A percentile compares a stretch with the other conserved stretches of the same genome.
phyloP scores from a whole-genome alignment of 2,329 filamentous ascomycete genomes.

The Cordyceps javanica region DNA sequence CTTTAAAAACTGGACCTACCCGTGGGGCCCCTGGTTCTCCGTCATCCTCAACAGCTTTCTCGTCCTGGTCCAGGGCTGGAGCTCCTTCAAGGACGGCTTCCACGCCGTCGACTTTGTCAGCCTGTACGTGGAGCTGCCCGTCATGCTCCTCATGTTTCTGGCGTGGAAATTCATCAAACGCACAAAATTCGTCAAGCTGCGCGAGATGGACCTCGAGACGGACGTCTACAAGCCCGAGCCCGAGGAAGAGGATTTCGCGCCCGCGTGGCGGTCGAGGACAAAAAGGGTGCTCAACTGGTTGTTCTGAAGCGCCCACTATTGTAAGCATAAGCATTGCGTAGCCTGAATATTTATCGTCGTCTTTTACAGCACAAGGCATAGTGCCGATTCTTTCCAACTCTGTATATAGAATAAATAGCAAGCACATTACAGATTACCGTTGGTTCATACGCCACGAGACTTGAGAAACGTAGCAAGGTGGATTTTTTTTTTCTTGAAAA shows the following conservation, averaged over 20 bases:
- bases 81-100: constrained; percentile 54
- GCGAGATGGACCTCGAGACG: constrained; percentile 57
- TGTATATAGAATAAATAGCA: too few relatives aligned
- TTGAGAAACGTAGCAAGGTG: neutral
- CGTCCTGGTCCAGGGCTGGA: constrained; percentile 59
- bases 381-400: too few relatives aligned
- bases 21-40: constrained; percentile 51
- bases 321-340: neutral
- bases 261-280: neutral
- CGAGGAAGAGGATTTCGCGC: constrained; percentile 14
- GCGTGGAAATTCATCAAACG: constrained; percentile 66
- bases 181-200: constrained; percentile 49
- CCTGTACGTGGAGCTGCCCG: constrained; percentile 55
- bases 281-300: constrained; percentile 7
- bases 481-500: too few relatives aligned
- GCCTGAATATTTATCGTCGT: neutral
- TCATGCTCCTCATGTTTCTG: constrained; percentile 58
- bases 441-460: too few relatives aligned
- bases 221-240: constrained; percentile 50
- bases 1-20: constrained; percentile 63
- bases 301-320: neutral
- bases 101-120: constrained; percentile 55
- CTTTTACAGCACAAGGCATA: neutral
- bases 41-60: constrained; percentile 53
- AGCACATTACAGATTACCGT: too few relatives aligned